A percentile compares a stretch with the other conserved stretches of the same genome.
Conservation (phyloP, 257 asterid species). For the Mitragyna speciosa region DNA sequence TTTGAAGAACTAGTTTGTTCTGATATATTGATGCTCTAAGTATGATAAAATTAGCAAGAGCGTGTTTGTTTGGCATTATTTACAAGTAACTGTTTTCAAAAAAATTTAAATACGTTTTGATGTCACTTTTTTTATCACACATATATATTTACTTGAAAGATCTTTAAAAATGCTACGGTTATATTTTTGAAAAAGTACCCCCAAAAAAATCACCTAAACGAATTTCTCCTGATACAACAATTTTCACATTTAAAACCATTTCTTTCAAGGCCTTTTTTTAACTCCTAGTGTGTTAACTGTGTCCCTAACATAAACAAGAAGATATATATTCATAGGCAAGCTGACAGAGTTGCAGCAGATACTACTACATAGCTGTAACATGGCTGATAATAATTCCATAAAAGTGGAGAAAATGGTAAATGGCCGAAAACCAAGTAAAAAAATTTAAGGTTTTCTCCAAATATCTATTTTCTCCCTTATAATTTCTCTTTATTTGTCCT, state of each 20-base stretch:
- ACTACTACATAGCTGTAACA: background rate
- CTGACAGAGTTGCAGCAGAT: background rate
- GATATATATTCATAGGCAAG: background rate
- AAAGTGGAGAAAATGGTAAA: background rate
- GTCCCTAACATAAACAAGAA: background rate
- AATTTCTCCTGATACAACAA: background rate
- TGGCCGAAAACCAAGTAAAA: no score
- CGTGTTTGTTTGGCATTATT: no score
- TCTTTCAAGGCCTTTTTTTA: background rate
- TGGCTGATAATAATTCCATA: no score
- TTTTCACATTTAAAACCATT: background rate
- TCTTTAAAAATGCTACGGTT: no score
- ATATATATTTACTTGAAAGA: no score
- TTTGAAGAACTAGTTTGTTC: background rate
- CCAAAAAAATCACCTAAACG: no score
- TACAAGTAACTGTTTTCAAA: no score
- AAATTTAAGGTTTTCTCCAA: no score
- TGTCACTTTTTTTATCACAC: no score
- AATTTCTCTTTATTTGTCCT: background rate
- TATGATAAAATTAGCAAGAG: background rate
- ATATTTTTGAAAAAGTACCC: no score
- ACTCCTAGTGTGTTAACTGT: background rate
- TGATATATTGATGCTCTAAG: background rate
- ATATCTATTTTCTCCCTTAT: no score
- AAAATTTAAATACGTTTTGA: no score